Conservation (phyloP, 257 asterid genomes). For the Lavandula angustifolia region DNA sequence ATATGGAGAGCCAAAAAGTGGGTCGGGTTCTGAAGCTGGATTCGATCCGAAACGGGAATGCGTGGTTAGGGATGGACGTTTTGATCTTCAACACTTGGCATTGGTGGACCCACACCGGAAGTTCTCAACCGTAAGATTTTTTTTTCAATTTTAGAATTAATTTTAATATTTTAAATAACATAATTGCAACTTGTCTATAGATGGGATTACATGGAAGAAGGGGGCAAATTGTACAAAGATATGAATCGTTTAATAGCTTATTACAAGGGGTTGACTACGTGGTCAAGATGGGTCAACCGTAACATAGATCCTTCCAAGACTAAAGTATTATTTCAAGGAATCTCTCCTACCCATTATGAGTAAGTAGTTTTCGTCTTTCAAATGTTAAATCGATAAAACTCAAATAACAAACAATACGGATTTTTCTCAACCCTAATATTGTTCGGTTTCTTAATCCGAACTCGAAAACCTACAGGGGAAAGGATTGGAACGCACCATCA, state of each 20-base stretch:
- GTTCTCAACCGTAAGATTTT: constrained; percentile 65
- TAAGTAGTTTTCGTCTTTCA: constrained; percentile 28
- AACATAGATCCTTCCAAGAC: constrained; percentile 75
- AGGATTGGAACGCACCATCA: constrained; percentile 68
- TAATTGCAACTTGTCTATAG: constrained; percentile 32
- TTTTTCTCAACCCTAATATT: not conserved
- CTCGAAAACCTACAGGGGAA: constrained; percentile 54
- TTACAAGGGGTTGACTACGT: constrained; percentile 83
- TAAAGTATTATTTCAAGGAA: constrained; percentile 86
- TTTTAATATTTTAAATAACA: not conserved
- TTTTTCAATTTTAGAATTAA: not conserved
- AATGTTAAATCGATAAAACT: not conserved
- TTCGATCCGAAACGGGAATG: constrained; percentile 58
- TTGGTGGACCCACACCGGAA: constrained; percentile 91
- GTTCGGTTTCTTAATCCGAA: too few species aligned
- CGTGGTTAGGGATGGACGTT: constrained; percentile 84
- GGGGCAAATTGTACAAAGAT: constrained; percentile 63
- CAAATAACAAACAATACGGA: too few species aligned
- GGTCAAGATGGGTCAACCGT: constrained; percentile 84
- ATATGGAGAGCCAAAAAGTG: constrained; percentile 51
- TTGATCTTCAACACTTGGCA: constrained; percentile 89
- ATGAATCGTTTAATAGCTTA: constrained; percentile 84
- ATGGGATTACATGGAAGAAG: constrained; percentile 78
- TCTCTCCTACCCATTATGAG: constrained; percentile 86
- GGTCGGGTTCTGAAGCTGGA: constrained; percentile 67